A percentile compares a stretch with the other conserved stretches of the same genome.
Evolutionary conservation across 2,329 filamentous ascomycete genomes (phyloP).

Genomic region (Fusarium anthophilum): DNA sequence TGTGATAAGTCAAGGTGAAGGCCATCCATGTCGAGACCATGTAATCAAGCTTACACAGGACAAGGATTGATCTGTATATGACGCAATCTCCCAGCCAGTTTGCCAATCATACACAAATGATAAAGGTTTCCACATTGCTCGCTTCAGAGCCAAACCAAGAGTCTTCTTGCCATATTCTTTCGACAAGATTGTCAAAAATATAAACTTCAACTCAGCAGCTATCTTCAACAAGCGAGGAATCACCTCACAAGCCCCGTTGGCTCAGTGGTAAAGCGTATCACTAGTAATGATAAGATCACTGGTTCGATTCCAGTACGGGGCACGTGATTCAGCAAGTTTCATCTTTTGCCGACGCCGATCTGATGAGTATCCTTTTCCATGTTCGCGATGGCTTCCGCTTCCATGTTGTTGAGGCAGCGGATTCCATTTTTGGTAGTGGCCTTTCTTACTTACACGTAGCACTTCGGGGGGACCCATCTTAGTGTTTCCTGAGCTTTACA

Average conservation of each 20-base stretch:
- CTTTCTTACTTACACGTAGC: background rate
- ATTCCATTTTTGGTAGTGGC: background rate
- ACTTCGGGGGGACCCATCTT: background rate
- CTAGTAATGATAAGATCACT: conserved; percentile 41
- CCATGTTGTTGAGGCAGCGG: background rate
- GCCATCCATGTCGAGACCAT: background rate
- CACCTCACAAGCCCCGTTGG: conserved; percentile 37
- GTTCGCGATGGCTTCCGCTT: background rate
- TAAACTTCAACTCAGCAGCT: fast-evolving
- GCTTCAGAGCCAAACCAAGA: background rate
- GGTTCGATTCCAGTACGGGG: conserved; percentile 39
- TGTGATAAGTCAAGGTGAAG: background rate
- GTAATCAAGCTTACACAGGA: background rate
- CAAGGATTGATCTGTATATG: background rate
- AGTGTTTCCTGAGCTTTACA: background rate
- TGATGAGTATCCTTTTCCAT: background rate
- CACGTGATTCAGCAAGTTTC: background rate
- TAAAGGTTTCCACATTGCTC: background rate
- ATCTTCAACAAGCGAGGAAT: background rate
- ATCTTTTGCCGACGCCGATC: background rate
- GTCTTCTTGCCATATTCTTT: no score
- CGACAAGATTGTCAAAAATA: background rate
- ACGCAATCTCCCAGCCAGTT: background rate
- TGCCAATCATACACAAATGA: background rate
- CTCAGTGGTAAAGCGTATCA: conserved; percentile 42